A percentile compares a stretch with the other conserved stretches of the same genome.
Evolutionary conservation across 2,329 filamentous ascomycete species (phyloP).

Genomic region (Cucurbitaria berberidis): DNA sequence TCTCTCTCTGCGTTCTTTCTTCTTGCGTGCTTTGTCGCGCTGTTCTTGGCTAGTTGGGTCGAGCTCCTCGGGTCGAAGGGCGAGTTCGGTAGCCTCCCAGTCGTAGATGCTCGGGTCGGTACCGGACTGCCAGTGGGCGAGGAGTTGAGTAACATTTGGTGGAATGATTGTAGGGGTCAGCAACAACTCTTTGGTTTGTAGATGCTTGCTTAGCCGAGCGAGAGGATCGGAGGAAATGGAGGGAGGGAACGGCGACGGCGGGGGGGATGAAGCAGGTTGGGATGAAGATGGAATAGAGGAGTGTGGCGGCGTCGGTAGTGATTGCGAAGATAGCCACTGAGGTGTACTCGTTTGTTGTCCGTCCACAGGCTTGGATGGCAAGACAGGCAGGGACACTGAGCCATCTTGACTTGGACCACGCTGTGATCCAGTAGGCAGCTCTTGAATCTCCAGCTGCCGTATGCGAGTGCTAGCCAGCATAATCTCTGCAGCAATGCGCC

Average conservation of each 20-base stretch:
- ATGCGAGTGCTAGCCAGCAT: constrained; percentile 43
- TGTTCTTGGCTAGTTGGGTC: constrained; percentile 47
- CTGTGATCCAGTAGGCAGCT: constrained; percentile 14
- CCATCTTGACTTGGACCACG: constrained; percentile 14
- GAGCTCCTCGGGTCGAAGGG: constrained; percentile 31
- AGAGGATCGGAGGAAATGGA: constrained; percentile 20
- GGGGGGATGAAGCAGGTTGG: constrained; percentile 15
- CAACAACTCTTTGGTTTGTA: constrained; percentile 39
- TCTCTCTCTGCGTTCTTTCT: constrained; percentile 49
- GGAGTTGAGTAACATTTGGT: constrained; percentile 43
- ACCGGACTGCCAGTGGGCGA: constrained; percentile 52
- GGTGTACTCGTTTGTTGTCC: background rate
- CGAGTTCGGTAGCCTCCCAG: constrained; percentile 46
- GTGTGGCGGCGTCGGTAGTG: constrained; percentile 20
- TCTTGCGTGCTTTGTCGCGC: constrained; percentile 46
- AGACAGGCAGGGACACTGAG: constrained; percentile 23
- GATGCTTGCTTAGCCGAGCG: constrained; percentile 46
- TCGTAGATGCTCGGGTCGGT: constrained; percentile 49
- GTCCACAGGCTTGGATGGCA: constrained; percentile 23
- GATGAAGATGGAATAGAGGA: constrained; percentile 25
- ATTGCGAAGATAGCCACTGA: constrained; percentile 9
- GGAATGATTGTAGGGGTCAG: constrained; percentile 29
- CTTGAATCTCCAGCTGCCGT: constrained; percentile 8
- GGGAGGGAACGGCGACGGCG: constrained; percentile 2
- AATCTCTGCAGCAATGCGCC: constrained; percentile 46